phyloP scores from a whole-genome alignment of 257 asterid species.

The Jasminum sambac region DNA sequence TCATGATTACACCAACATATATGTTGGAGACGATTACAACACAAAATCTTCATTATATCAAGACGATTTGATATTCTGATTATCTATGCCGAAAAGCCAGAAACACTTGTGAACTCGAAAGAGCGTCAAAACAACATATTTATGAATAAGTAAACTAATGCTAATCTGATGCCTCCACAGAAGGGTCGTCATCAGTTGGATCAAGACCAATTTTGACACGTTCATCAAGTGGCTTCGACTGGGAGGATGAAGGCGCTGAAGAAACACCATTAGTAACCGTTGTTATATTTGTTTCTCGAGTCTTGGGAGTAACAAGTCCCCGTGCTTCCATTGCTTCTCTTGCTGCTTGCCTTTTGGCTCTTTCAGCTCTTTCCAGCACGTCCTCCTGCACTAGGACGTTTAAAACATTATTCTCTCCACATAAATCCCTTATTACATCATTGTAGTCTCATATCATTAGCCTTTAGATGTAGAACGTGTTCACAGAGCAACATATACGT shows the following conservation, averaged over 20 bases:
- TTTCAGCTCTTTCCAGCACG: conserved; percentile 77
- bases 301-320: conserved; percentile 41
- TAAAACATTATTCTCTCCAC: no score
- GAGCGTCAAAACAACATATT: no score
- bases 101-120: not conserved
- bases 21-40: no score
- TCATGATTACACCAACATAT: no score
- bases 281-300: conserved; percentile 25
- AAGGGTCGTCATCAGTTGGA: conserved; percentile 4
- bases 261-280: conserved; percentile 26
- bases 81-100: not conserved
- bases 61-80: not conserved
- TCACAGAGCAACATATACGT: not conserved
- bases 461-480: not conserved
- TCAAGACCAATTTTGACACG: conserved; percentile 11
- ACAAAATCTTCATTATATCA: no score
- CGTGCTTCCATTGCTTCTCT: conserved; percentile 55
- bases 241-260: conserved; percentile 20
- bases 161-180: conserved; percentile 31
- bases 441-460: not conserved
- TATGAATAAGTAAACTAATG: no score
- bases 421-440: not conserved
- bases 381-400: conserved; percentile 56
- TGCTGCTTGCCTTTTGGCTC: conserved; percentile 74
- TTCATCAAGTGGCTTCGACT: not conserved